Evolutionary conservation across 1,139 yeast genomes (phyloP).

Genomic region (Zygosaccharomyces sapae): DNA sequence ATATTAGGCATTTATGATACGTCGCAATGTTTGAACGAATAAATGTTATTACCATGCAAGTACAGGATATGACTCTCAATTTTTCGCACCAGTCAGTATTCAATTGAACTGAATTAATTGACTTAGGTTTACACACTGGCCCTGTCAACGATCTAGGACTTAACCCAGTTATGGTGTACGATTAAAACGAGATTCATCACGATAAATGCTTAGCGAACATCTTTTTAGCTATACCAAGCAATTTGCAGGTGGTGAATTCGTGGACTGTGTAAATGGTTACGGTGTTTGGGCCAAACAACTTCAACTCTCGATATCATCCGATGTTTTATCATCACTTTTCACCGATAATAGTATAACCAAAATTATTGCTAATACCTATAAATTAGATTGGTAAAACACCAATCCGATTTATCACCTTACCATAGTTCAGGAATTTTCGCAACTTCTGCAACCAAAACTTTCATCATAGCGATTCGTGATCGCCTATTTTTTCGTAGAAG

Average conservation of each 20-base stretch:
- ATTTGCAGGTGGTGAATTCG: conserved; percentile 43
- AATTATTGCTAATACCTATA: conserved; percentile 40
- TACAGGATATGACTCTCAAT: conserved; percentile 50
- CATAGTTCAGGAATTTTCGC: conserved; percentile 56
- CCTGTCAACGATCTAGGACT: conserved; percentile 49
- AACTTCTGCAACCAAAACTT: conserved; percentile 53
- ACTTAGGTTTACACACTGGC: conserved; percentile 58
- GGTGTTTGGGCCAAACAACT: conserved; percentile 49
- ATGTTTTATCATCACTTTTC: too few species aligned
- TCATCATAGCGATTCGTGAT: conserved; percentile 55
- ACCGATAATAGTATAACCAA: conserved; percentile 47
- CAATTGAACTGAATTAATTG: conserved; percentile 63
- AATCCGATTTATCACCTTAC: conserved; percentile 53
- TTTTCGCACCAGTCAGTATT: conserved; percentile 48
- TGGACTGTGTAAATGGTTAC: conserved; percentile 40
- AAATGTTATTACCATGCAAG: conserved; percentile 41
- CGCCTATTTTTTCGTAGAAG: conserved; percentile 41
- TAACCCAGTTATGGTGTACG: conserved; percentile 51
- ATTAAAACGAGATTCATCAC: conserved; percentile 45
- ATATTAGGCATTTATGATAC: conserved; percentile 43
- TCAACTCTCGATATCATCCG: conserved; percentile 52
- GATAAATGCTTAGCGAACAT: conserved; percentile 40
- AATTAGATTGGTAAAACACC: conserved; percentile 43
- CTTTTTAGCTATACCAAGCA: conserved; percentile 45
- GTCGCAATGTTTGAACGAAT: conserved; percentile 45